Conservation (phyloP, 805 yeast species). For the Kuraishia ogatae region DNA sequence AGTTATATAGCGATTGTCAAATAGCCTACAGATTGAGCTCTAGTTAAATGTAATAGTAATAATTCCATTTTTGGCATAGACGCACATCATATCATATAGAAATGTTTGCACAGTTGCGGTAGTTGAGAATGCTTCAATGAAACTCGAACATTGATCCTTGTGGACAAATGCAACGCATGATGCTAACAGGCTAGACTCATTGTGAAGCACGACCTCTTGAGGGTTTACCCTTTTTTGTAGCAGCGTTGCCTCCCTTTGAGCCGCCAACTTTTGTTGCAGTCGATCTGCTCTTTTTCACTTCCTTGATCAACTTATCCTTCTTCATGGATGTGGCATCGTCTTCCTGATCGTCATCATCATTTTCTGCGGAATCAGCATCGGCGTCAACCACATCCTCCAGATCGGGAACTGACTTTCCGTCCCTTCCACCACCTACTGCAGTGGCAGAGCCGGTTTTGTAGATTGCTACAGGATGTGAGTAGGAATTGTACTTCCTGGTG, state of each 20-base stretch:
- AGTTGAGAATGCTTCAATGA: too few relatives aligned
- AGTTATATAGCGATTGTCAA: too few relatives aligned
- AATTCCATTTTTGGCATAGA: too few relatives aligned
- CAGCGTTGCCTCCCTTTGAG: not conserved
- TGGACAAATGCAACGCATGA: too few relatives aligned
- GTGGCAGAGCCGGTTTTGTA: slow-evolving; percentile 64
- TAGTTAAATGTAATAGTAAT: too few relatives aligned
- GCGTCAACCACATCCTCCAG: slow-evolving; percentile 66
- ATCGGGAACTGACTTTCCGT: slow-evolving; percentile 41
- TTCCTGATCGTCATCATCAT: slow-evolving; percentile 32
- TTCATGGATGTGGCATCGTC: slow-evolving; percentile 38
- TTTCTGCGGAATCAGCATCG: slow-evolving; percentile 29
- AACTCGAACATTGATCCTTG: too few relatives aligned
- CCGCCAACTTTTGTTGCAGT: slow-evolving; percentile 5
- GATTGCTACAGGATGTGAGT: slow-evolving; percentile 78
- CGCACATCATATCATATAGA: too few relatives aligned
- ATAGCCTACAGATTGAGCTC: too few relatives aligned
- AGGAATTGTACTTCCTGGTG: slow-evolving; percentile 74
- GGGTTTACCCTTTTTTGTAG: not conserved
- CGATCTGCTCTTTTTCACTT: slow-evolving; percentile 24
- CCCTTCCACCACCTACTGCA: slow-evolving; percentile 20
- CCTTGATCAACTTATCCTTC: slow-evolving; percentile 58
- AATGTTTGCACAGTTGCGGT: too few relatives aligned
- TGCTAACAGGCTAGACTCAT: too few relatives aligned
- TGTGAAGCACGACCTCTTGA: not conserved